Evolutionary conservation across 2,329 filamentous ascomycete genomes (phyloP), one percentile per base, ranked within the genome.

Genomic region (Endoconidiophora laricicola): DNA sequence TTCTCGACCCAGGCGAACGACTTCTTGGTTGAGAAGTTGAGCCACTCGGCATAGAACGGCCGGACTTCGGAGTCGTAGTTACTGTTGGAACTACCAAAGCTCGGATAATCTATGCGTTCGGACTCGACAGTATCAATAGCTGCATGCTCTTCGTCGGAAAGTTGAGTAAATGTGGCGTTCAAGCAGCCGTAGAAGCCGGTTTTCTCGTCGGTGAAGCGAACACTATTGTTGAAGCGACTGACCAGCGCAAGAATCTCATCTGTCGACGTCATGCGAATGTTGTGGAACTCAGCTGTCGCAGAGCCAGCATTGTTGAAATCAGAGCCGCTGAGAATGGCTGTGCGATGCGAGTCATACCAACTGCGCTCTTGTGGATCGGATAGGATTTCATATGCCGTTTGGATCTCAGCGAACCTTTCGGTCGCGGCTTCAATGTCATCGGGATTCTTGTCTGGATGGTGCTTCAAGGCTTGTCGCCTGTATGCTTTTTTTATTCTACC

Each of bases 331-430:
- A 96, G 68, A 54, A 96, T 93, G 46, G 83, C 79, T 57, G 87
- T 81, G 54, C 86, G 81, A 61, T 98, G 91, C 2, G 87, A 87
- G 65, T 98, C 90, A 67, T 98, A 98, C 91, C 91, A 98, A 29
- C 88, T 83, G 57, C 91, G 79, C 63, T 98, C 91, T 62, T 98
- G 90, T 9, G 87, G 80, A 62, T 98, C 91, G 1, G 88, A 94
- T 1, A 98, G 75, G n/a, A 98, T 78, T 63, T 96, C 86, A 62
- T 98, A 94, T 44, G 91, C 91, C 36, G 87, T 76, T 63, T 95
- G 90, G 24, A 96, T 74, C 61, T 95, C 87, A 46, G 91, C 87
- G 62, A 98, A 98, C 48, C 81, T 78, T 56, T 72, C 76, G 1
- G 91, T 98, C 2, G 90, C 81, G 55, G 79, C 76, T 59, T 93